Base-by-base conservation (phyloP, 768 basidiomycete genomes). In the Leccinum obscurum region DNA sequence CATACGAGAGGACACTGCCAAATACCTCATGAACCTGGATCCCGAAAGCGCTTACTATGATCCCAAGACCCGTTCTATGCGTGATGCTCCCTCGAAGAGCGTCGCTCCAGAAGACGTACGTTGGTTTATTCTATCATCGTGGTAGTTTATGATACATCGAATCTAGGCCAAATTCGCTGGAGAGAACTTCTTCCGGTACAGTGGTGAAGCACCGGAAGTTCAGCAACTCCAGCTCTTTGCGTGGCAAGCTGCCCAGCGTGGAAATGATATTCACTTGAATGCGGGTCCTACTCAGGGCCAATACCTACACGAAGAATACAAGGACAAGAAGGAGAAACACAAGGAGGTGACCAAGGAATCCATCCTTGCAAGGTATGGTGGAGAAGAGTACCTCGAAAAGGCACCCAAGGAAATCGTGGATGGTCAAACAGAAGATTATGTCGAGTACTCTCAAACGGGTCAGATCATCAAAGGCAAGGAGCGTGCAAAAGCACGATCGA, bases 1-100 rank as follows among this genome's bases (percentile, higher is more conserved):
- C 78, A 98, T 99, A 66, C 89, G 97, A 71, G 97, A 99, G 77
- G 97, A 99, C 73, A 98, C 96, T 1, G 97, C 97, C 10, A 99
- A 99, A 73, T 99, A 99, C 72, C 84, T 99, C 70, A 91, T 96
- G 74, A 99, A 98, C 72, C 74, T 99, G 73, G 95, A 98, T 74
- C 90, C 90, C 1, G 89, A 93, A 0, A 94, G 92, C 68, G 97
- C 97, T 9, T 98, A 98, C 78, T 99, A 99, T 72, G 97, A 99
- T 71, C 97, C 97, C 52, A 99, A 99, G 79, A 98, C 97, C 13
- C 89, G 97, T 70, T 98, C 96, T 7, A 99, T 99, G 97, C 90
- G 97, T 76, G 97, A 99, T 69, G 95, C 96, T 46, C 97, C 96
- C 0, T 61, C 87, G 14, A 85, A 84, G 72, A 84, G 86, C 65